Conservation (phyloP, 2,329 filamentous ascomycete species). For the Zelopaecilomyces penicillatus region DNA sequence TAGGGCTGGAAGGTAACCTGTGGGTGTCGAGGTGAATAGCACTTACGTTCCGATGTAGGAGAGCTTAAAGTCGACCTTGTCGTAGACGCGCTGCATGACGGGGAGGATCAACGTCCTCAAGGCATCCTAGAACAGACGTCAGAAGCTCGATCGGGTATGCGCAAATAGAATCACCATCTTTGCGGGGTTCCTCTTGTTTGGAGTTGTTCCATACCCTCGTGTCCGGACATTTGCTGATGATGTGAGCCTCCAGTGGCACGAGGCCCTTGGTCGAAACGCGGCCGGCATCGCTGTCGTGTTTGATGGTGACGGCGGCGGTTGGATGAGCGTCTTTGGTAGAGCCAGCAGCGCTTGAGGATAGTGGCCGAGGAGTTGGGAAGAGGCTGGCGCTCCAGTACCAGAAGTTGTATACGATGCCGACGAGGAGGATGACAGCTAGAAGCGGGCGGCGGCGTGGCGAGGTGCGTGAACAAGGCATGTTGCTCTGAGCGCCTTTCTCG, state of each 20-base stretch:
- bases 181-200: not conserved
- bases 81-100: conserved; percentile 69
- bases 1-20: not conserved
- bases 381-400: conserved; percentile 10
- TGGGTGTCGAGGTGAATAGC: not conserved
- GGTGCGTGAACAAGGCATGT: conserved; percentile 11
- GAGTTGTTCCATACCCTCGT: conserved; percentile 44
- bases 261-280: conserved; percentile 17
- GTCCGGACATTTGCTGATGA: conserved; percentile 97
- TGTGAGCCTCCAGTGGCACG: conserved; percentile 84
- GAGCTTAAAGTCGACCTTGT: conserved; percentile 84
- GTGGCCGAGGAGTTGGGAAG: not conserved
- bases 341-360: too few relatives aligned
- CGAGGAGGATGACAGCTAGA: conserved; percentile 14
- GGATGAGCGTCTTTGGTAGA: too few relatives aligned
- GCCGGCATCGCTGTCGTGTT: conserved; percentile 2
- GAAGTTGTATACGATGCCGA: conserved; percentile 15
- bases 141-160: too few relatives aligned
- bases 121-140: conserved; percentile 48
- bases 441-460: conserved; percentile 13
- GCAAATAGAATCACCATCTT: too few relatives aligned
- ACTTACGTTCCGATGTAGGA: conserved; percentile 78
- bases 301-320: not conserved
- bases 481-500: conserved; percentile 18
- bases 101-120: conserved; percentile 74